Base-by-base conservation (phyloP, 495 filamentous ascomycete genomes). In the Aspergillus taichungensis region DNA sequence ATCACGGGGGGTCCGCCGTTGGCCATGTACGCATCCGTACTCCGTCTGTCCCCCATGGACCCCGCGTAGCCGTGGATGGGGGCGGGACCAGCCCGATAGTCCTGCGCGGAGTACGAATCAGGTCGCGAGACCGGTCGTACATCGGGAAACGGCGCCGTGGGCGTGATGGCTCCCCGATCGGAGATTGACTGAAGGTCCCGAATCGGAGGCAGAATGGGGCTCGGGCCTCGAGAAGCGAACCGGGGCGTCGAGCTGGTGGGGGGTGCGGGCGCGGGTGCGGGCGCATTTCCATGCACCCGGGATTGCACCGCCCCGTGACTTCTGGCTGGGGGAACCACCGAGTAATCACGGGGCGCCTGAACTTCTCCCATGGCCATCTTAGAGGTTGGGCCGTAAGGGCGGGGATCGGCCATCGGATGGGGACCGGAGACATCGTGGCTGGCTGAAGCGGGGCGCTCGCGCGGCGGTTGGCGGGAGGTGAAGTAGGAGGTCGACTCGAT, bases 401-500 rank as follows among this genome's bases (percentile, higher is more conserved):
- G 54, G 30, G 57, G 57, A 24, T 63, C 57, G 46, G 47, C 38
- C 3, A 54, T 54, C 53, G 65, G 47, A n/a, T 24, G 18, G 18
- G 18, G 18, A 24, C 18, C 18, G 18, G 18, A 24, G 18, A 24
- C 18, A 24, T 69, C 61, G 32, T 64, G 62, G 10, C 51, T 42
- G 28, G 51, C 50, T 11, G 64, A 67, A 10, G 46, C 29, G n/a
- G 63, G 64, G 33, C 63, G 64, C 11, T 67, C 60, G 47, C 65
- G 66, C 40, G 55, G 47, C 44, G 55, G 55, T 41, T 54, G 61
- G 18, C 59, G 57, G 13, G 63, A 55, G 37, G 54, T 56, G 46
- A 58, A 64, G 51, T 64, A 68, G 47, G 66, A 55, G 8, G 66
- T 68, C 13, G 66, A 71, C 24, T 73, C 69, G 43, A 73, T 73